phyloP scores from a whole-genome alignment of 73 alveolate genomes.

The Uronychia setigera region DNA sequence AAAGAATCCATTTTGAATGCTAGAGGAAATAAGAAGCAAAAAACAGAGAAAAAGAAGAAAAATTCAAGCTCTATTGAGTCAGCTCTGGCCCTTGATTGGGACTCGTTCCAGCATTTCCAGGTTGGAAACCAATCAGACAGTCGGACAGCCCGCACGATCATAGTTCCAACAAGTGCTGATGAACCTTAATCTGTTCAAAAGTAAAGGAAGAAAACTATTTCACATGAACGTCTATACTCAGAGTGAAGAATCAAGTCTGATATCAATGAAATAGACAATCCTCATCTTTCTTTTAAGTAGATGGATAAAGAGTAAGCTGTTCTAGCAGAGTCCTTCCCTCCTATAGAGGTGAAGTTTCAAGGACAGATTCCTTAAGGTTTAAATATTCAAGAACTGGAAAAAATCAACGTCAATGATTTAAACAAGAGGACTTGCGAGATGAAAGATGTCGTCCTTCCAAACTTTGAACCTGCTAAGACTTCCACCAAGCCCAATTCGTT shows the following conservation, averaged over 20 bases:
- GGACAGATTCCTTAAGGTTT: not conserved
- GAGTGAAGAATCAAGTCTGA: not conserved
- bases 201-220: not conserved
- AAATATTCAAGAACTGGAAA: not conserved
- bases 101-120: not conserved
- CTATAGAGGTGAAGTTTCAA: not conserved
- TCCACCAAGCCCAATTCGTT: slow-evolving; percentile 69
- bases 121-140: not conserved
- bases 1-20: not conserved
- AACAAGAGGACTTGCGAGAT: not conserved
- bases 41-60: not conserved
- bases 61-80: not conserved
- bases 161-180: not conserved
- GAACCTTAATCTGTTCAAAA: not conserved
- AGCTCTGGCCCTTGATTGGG: not conserved
- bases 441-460: slow-evolving; percentile 6
- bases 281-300: too few species aligned
- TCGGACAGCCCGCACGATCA: not conserved
- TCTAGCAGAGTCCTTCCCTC: not conserved
- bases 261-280: too few species aligned
- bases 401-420: not conserved
- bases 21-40: not conserved
- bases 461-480: slow-evolving; percentile 65
- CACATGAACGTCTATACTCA: not conserved
- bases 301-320: not conserved